Conservation (phyloP, 495 filamentous ascomycete genomes). For the Elaphomyces granulatus region DNA sequence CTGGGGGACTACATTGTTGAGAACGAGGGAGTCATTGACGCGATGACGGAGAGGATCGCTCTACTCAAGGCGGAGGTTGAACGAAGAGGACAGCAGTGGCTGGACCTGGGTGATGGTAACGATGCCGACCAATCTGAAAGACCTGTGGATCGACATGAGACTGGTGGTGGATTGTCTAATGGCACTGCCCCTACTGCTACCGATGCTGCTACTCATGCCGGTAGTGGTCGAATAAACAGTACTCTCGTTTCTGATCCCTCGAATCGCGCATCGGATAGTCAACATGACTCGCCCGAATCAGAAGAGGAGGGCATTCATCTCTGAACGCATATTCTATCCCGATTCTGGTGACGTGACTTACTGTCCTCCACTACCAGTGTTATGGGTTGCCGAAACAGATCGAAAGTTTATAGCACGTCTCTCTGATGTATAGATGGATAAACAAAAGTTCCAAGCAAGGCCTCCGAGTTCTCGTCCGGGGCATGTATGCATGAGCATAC, state of each 20-base stretch:
- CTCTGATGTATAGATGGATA: too few relatives aligned
- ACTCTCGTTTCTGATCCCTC: conserved; percentile 1
- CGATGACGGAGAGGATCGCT: conserved; percentile 58
- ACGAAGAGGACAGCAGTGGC: conserved; percentile 54
- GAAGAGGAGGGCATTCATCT: conserved; percentile 50
- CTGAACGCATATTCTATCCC: conserved; percentile 18
- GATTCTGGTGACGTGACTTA: too few relatives aligned
- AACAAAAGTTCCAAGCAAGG: too few relatives aligned
- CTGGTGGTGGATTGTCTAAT: conserved; percentile 2
- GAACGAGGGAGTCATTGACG: conserved; percentile 56
- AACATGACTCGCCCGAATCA: too few relatives aligned
- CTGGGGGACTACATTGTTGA: conserved; percentile 37
- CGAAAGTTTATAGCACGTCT: too few relatives aligned
- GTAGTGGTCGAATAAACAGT: background rate
- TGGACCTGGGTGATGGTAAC: conserved; percentile 31
- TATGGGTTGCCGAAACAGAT: too few relatives aligned
- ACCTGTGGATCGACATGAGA: too few relatives aligned
- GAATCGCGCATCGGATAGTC: conserved; percentile 7
- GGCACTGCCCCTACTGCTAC: conserved; percentile 1
- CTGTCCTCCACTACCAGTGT: too few relatives aligned
- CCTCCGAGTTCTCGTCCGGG: too few relatives aligned
- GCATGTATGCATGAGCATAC: too few relatives aligned
- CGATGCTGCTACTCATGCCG: conserved; percentile 19
- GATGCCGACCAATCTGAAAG: too few relatives aligned
- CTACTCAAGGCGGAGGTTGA: conserved; percentile 64